Evolutionary conservation across 257 asterid genomes (phyloP).

Genomic region (Coffea canephora): DNA sequence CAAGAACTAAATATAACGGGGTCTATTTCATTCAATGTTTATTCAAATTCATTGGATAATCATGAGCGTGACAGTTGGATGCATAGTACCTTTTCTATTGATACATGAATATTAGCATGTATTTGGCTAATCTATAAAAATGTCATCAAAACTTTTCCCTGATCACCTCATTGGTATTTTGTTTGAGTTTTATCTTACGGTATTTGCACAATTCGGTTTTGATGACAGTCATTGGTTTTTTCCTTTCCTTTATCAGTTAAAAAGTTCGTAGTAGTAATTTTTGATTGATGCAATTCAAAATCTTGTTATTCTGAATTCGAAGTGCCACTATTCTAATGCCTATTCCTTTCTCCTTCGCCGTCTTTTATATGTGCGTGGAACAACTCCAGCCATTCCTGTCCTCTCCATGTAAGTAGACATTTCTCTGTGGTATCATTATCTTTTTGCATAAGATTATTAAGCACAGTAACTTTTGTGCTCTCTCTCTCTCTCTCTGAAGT

Average conservation of each 20-base stretch:
- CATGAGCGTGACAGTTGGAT: background rate
- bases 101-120: background rate
- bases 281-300: background rate
- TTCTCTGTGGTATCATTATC: slow-evolving; percentile 10
- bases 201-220: background rate
- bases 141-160: background rate
- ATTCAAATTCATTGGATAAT: background rate
- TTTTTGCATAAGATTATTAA: background rate
- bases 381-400: slow-evolving; percentile 85
- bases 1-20: background rate
- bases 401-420: slow-evolving; percentile 80
- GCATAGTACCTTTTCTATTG: background rate
- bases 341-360: slow-evolving; percentile 29
- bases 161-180: background rate
- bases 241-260: background rate
- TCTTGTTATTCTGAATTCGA: background rate
- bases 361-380: slow-evolving; percentile 28
- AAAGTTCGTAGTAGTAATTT: too few relatives aligned
- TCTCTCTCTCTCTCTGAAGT: background rate
- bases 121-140: background rate
- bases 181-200: background rate
- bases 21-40: background rate
- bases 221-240: background rate
- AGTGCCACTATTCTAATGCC: background rate
- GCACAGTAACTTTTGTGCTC: background rate